These are phyloP conservation scores for Coemansia sp. DNA, from an alignment of 192 early-diverging fungal genomes.

Conservation along the genomic window DNA sequence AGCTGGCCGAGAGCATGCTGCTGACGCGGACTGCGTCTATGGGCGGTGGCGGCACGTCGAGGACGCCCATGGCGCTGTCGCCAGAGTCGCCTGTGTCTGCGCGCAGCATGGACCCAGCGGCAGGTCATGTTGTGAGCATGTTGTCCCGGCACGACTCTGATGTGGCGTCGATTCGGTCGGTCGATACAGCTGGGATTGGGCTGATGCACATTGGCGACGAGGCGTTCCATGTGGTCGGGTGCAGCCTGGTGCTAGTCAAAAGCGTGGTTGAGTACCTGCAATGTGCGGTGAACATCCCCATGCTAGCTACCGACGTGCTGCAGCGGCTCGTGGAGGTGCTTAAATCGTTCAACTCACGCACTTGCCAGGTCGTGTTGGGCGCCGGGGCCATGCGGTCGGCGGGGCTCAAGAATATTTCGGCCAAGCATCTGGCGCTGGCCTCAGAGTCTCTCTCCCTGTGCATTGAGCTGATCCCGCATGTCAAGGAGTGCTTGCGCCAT, in stretches of 20 bases:
- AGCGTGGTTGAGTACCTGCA: constrained; percentile 92
- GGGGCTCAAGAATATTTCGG: constrained; percentile 95
- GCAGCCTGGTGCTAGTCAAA: constrained; percentile 87
- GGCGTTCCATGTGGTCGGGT: constrained; percentile 87
- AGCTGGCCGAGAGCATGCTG: neutral
- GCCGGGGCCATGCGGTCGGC: constrained; percentile 98
- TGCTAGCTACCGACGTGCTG: constrained; percentile 82
- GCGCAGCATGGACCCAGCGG: constrained; percentile 17
- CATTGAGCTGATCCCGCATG: constrained; percentile 82
- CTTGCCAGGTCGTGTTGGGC: constrained; percentile 97
- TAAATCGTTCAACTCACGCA: constrained; percentile 92
- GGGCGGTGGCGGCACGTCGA: neutral
- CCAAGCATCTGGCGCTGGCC: constrained; percentile 94
- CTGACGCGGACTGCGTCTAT: neutral
- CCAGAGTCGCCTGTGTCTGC: neutral
- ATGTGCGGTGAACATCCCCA: constrained; percentile 78
- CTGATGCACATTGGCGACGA: constrained; percentile 75
- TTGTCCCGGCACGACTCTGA: constrained; percentile 37
- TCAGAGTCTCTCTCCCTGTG: constrained; percentile 91
- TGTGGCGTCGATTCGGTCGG: constrained; percentile 39
- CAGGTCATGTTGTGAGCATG: neutral
- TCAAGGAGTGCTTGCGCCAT: constrained; percentile 74
- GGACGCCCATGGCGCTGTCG: neutral
- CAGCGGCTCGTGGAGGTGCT: constrained; percentile 83
- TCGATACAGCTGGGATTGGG: constrained; percentile 57